Evolutionary conservation across 2,329 filamentous ascomycete genomes (phyloP).

Genomic region (Macrophomina pseudophaseolina): DNA sequence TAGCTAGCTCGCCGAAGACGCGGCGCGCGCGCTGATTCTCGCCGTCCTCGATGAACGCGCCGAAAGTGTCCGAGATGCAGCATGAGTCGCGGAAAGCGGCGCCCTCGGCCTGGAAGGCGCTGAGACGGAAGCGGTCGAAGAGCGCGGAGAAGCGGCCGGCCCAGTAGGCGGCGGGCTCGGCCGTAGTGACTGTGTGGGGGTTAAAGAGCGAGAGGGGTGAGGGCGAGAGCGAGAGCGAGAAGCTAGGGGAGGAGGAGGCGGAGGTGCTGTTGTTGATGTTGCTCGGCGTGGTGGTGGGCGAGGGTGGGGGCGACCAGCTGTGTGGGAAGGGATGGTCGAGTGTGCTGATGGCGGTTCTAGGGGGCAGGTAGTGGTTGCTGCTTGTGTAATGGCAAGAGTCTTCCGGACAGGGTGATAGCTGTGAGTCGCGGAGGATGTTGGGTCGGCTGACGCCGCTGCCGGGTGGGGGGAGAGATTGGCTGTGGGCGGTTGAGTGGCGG

Average conservation of each 20-base stretch:
- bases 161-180: constrained; percentile 61
- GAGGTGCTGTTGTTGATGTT: not conserved
- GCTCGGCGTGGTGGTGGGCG: not conserved
- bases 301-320: not conserved
- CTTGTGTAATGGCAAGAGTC: not conserved
- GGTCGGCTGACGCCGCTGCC: not conserved
- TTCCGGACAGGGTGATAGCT: constrained; percentile 6
- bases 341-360: not conserved
- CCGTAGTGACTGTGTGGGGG: constrained; percentile 37
- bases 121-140: constrained; percentile 59
- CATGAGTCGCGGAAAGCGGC: constrained; percentile 68
- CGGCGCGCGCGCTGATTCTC: constrained; percentile 37
- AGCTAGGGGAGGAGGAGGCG: not conserved
- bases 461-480: not conserved
- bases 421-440: constrained; percentile 16
- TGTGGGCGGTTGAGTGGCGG: constrained; percentile 7
- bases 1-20: constrained; percentile 43
- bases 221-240: not conserved
- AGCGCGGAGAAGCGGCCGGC: constrained; percentile 64
- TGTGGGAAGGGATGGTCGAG: not conserved
- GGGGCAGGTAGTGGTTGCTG: not conserved
- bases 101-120: constrained; percentile 52
- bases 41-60: constrained; percentile 59
- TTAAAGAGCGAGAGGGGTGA: not conserved
- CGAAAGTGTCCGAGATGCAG: not conserved